Conservation (phyloP, 179 eudicot genomes). For the Vitellaria paradoxa region DNA sequence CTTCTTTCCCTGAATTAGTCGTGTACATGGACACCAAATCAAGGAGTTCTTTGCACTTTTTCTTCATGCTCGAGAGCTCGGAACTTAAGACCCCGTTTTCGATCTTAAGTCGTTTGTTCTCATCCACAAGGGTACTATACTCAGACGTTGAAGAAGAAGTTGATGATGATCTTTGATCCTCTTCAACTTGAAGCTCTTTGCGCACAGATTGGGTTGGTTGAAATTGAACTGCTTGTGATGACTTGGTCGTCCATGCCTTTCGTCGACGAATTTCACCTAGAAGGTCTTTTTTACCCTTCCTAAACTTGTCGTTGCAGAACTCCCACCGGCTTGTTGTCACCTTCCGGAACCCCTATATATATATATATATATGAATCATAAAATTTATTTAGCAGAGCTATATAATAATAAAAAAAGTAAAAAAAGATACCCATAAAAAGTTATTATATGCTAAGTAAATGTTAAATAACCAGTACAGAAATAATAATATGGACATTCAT, state of each 20-base stretch:
- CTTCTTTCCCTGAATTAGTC: constrained; percentile 14
- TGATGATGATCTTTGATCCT: constrained; percentile 70
- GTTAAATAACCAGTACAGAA: too few relatives aligned
- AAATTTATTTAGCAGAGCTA: not conserved
- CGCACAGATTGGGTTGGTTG: constrained; percentile 3
- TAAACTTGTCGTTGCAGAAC: constrained; percentile 78
- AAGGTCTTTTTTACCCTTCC: constrained; percentile 55
- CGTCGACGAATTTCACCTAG: constrained; percentile 68
- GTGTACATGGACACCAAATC: constrained; percentile 47
- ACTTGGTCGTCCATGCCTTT: constrained; percentile 62
- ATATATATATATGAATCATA: not conserved
- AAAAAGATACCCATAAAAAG: too few relatives aligned
- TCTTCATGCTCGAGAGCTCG: constrained; percentile 65
- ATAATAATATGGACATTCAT: too few relatives aligned
- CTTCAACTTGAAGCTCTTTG: constrained; percentile 30
- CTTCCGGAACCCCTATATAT: constrained; percentile 73
- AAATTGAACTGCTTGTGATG: constrained; percentile 3
- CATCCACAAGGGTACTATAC: constrained; percentile 53
- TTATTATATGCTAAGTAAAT: too few relatives aligned
- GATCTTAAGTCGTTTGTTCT: constrained; percentile 66
- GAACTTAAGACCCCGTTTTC: constrained; percentile 59
- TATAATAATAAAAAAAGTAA: too few relatives aligned
- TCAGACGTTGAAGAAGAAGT: constrained; percentile 60
- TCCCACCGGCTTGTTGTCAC: constrained; percentile 86
- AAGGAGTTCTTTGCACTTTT: constrained; percentile 70